Conservation (phyloP, 345 rosid genomes). For the Populus nigra region DNA sequence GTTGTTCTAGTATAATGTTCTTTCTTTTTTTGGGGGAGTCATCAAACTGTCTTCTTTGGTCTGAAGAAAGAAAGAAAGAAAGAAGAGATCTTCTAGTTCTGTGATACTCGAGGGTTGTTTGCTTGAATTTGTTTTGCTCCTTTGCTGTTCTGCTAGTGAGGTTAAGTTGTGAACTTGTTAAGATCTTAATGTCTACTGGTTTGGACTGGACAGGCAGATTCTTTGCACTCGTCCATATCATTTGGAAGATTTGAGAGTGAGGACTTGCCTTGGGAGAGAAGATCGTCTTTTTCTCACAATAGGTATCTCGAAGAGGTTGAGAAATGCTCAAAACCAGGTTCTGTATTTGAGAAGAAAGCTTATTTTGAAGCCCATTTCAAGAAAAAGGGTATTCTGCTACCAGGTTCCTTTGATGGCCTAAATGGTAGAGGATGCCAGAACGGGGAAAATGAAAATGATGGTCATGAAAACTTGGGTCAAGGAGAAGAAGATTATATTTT, state of each 20-base stretch:
- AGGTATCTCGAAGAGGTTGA: slow-evolving; percentile 92
- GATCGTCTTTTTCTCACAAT: slow-evolving; percentile 85
- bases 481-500: slow-evolving; percentile 30
- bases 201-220: slow-evolving; percentile 47
- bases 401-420: slow-evolving; percentile 43
- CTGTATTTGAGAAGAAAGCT: slow-evolving; percentile 77
- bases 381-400: slow-evolving; percentile 59
- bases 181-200: slow-evolving; percentile 10
- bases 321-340: slow-evolving; percentile 79
- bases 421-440: slow-evolving; percentile 32
- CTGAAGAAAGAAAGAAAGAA: background rate
- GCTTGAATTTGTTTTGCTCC: background rate
- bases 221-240: slow-evolving; percentile 75
- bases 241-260: slow-evolving; percentile 92
- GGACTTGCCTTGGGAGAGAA: slow-evolving; percentile 73
- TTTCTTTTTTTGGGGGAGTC: background rate
- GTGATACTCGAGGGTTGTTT: background rate
- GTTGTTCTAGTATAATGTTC: background rate
- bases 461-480: slow-evolving; percentile 18
- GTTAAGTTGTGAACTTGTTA: background rate
- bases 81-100: background rate
- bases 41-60: background rate
- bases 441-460: slow-evolving; percentile 31
- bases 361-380: slow-evolving; percentile 87
- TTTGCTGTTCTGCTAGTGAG: background rate